Conservation (phyloP, 768 basidiomycete genomes). For the Psilocybe tampanensis region DNA sequence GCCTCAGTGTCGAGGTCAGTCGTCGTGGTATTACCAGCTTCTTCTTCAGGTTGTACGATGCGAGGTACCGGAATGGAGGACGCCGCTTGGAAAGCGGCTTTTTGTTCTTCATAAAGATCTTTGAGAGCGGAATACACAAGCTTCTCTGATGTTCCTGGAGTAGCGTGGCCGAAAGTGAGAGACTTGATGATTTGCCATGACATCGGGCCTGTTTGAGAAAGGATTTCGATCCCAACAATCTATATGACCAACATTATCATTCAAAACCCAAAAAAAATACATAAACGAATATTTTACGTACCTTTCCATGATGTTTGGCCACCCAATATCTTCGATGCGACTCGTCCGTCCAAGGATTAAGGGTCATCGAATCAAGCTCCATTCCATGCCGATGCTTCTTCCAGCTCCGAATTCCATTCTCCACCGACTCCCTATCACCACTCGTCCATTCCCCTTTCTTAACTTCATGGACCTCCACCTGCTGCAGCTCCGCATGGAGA, state of each 20-base stretch:
- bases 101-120: background rate
- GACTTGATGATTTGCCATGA: background rate
- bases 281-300: slow-evolving; percentile 3
- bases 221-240: background rate
- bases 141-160: background rate
- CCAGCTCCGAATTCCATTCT: slow-evolving; percentile 60
- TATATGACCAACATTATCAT: background rate
- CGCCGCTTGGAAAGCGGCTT: background rate
- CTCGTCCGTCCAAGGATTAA: slow-evolving; percentile 57
- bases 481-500: slow-evolving; percentile 54
- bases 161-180: background rate
- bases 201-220: background rate
- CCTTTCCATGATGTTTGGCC: slow-evolving; percentile 40
- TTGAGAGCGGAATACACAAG: background rate
- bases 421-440: slow-evolving; percentile 46
- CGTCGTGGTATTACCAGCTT: background rate
- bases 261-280: background rate
- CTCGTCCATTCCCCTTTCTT: slow-evolving; percentile 39
- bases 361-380: slow-evolving; percentile 56
- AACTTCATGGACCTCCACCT: slow-evolving; percentile 51
- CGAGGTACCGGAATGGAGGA: slow-evolving; percentile 1
- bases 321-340: slow-evolving; percentile 61
- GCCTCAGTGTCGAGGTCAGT: no score
- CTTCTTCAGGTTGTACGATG: background rate
- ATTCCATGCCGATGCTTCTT: slow-evolving; percentile 52